Conservation (phyloP, 1,284 basidiomycete genomes). For the Cystobasidium pallidum region DNA sequence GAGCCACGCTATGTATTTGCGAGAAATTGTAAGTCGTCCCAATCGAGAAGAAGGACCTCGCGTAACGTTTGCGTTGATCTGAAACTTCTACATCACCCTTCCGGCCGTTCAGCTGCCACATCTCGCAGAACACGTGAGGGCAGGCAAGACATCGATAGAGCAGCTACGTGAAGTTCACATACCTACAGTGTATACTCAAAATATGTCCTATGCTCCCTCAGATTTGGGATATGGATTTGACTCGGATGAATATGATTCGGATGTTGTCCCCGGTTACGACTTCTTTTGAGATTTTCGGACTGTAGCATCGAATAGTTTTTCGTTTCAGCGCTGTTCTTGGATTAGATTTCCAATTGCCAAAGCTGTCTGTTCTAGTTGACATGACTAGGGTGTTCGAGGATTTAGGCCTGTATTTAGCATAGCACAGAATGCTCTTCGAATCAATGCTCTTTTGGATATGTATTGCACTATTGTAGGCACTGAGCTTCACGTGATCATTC, state of each 20-base stretch:
- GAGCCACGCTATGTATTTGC: neutral
- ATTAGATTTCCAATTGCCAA: too few species aligned
- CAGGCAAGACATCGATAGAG: neutral
- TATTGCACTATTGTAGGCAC: too few species aligned
- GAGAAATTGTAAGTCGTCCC: neutral
- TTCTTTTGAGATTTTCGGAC: too few species aligned
- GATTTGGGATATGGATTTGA: neutral
- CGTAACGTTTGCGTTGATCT: too few species aligned
- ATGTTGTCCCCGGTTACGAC: neutral
- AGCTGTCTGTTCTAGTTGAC: too few species aligned
- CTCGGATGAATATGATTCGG: conserved; percentile 5
- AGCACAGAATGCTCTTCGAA: too few species aligned
- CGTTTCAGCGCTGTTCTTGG: too few species aligned
- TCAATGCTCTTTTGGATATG: too few species aligned
- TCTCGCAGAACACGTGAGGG: neutral
- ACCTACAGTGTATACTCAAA: neutral
- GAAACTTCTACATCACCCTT: neutral
- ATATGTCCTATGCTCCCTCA: neutral
- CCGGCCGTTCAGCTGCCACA: neutral
- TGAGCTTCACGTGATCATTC: too few species aligned
- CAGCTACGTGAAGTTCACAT: conserved; percentile 2
- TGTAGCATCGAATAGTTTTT: too few species aligned
- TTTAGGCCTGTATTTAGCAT: too few species aligned
- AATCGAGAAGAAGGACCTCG: neutral
- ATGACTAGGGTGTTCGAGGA: too few species aligned